Evolutionary conservation across 371 early-diverging fungal species (phyloP).

Genomic region (Lichtheimia ramosa): DNA sequence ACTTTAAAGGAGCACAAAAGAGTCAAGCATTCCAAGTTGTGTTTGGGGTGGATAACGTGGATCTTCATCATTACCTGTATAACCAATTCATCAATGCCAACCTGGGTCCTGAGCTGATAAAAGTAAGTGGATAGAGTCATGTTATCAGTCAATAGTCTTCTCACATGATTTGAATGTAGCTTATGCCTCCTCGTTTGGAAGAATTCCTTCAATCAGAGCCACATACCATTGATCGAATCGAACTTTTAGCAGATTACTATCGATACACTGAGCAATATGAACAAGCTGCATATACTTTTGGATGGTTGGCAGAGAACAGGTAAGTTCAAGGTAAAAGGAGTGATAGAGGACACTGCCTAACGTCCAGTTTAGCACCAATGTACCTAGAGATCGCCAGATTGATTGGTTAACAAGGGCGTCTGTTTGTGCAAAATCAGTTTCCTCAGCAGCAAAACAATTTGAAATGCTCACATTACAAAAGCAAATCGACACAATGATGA

Average conservation of each 20-base stretch:
- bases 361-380: slow-evolving; percentile 5
- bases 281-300: slow-evolving; percentile 26
- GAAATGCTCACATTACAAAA: slow-evolving; percentile 15
- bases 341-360: not conserved
- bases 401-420: slow-evolving; percentile 15
- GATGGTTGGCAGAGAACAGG: slow-evolving; percentile 8
- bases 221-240: slow-evolving; percentile 20
- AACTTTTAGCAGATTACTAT: slow-evolving; percentile 30
- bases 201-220: slow-evolving; percentile 25
- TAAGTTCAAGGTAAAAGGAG: too few relatives aligned
- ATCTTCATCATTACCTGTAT: slow-evolving; percentile 30
- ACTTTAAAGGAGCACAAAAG: slow-evolving; percentile 6
- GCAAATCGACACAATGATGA: slow-evolving; percentile 2
- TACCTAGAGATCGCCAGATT: slow-evolving; percentile 12
- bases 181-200: slow-evolving; percentile 27
- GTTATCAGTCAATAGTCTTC: too few relatives aligned
- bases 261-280: slow-evolving; percentile 25
- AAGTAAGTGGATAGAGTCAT: slow-evolving; percentile 10
- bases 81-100: slow-evolving; percentile 24
- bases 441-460: slow-evolving; percentile 10
- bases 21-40: slow-evolving; percentile 20
- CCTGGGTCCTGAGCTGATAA: slow-evolving; percentile 24
- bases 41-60: slow-evolving; percentile 22
- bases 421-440: slow-evolving; percentile 18
- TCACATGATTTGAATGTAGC: not conserved